phyloP scores from a whole-genome alignment of 305 asterid species.

The Coffea humblotiana region DNA sequence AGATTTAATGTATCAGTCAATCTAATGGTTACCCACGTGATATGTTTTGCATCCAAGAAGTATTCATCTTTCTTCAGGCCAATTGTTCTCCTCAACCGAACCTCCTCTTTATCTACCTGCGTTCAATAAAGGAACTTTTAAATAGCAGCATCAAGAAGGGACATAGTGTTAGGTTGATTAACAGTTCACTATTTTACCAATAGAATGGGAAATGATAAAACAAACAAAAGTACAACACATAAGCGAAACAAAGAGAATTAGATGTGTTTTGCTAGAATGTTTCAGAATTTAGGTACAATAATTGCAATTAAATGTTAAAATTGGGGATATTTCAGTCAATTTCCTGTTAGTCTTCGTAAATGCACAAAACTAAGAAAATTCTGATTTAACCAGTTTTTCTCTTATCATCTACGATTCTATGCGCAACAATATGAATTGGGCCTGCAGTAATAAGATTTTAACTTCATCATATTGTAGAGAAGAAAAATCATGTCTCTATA shows the following conservation, averaged over 20 bases:
- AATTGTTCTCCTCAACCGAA: constrained; percentile 93
- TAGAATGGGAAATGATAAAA: not conserved
- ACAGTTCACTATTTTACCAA: not conserved
- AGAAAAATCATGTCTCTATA: constrained; percentile 53
- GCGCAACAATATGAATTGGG: constrained; percentile 75
- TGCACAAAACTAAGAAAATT: not conserved
- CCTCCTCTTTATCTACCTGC: constrained; percentile 99
- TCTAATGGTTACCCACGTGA: constrained; percentile 68
- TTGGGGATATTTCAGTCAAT: not conserved
- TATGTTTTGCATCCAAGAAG: constrained; percentile 97
- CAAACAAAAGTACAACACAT: not conserved
- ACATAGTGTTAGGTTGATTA: not conserved
- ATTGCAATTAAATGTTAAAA: not conserved
- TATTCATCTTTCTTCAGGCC: constrained; percentile 96
- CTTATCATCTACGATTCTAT: constrained; percentile 10
- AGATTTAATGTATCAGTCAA: not conserved
- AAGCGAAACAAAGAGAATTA: not conserved
- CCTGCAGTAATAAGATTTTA: constrained; percentile 35
- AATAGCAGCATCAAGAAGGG: not conserved
- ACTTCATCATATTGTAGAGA: constrained; percentile 74
- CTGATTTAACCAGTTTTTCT: not conserved
- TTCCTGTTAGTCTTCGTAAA: not conserved
- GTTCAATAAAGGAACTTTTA: constrained; percentile 18
- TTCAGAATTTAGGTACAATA: not conserved
- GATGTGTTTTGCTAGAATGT: not conserved